These are phyloP conservation scores for Sphaerulina vaccinii DNA, from an alignment of 2,329 filamentous ascomycete species.

Conservation along the genomic window DNA sequence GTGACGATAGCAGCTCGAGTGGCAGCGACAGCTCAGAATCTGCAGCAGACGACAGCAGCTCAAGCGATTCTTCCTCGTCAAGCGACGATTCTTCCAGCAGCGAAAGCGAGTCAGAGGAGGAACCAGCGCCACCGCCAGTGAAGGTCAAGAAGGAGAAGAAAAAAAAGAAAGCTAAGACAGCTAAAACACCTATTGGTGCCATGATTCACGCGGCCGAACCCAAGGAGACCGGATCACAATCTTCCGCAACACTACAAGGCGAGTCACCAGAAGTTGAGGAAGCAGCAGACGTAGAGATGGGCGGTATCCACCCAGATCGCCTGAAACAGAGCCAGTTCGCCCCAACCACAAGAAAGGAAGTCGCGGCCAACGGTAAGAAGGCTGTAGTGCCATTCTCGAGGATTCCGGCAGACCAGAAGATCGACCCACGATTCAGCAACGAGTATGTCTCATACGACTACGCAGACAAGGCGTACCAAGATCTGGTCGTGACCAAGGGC, in stretches of 20 bases:
- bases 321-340: constrained; percentile 23
- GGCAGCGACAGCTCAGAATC: constrained; percentile 30
- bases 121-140: constrained; percentile 28
- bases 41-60: constrained; percentile 18
- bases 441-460: constrained; percentile 82
- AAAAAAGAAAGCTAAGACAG: constrained; percentile 4
- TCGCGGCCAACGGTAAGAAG: constrained; percentile 47
- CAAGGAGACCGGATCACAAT: constrained; percentile 21
- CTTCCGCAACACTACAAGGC: constrained; percentile 36
- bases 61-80: constrained; percentile 17
- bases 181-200: constrained; percentile 19
- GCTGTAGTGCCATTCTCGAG: constrained; percentile 72
- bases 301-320: constrained; percentile 43
- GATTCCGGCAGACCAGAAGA: constrained; percentile 66
- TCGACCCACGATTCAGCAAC: constrained; percentile 75
- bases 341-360: constrained; percentile 20
- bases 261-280: constrained; percentile 19
- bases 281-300: constrained; percentile 29
- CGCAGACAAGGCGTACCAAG: constrained; percentile 81
- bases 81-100: neutral
- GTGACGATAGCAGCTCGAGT: constrained; percentile 28
- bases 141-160: constrained; percentile 25
- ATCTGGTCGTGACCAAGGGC: constrained; percentile 85
- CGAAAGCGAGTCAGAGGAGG: constrained; percentile 8
- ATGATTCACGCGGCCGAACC: neutral